Percentiles rank a stretch among this genome's conserved stretches.
These are phyloP conservation scores for Musa beccarii DNA, from an alignment of 176 grass and related monocot species.

Conservation along the genomic window DNA sequence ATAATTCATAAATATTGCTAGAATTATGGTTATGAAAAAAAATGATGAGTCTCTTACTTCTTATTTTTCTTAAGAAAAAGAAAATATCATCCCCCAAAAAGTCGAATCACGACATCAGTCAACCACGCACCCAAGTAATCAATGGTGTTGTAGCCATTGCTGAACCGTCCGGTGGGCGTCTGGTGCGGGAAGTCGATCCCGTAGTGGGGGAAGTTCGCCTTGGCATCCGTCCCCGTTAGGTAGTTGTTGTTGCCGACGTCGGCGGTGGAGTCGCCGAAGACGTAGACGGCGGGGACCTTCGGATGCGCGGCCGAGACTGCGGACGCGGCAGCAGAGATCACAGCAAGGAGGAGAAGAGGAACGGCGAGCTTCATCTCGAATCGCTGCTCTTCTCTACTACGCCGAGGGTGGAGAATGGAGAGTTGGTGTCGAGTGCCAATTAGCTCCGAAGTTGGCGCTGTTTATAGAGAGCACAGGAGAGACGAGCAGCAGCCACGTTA, in stretches of 20 bases:
- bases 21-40: no score
- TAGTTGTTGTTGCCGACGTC: constrained; percentile 11
- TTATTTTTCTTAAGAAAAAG: no score
- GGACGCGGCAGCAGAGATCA: no score
- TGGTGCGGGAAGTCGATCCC: constrained; percentile 34
- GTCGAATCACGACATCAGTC: no score
- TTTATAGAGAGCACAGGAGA: no score
- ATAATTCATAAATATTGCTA: no score
- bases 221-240: background rate
- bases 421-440: no score
- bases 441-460: no score
- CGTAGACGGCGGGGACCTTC: background rate
- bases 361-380: background rate
- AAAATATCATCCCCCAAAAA: no score
- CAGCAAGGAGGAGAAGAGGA: background rate
- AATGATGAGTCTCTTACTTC: no score
- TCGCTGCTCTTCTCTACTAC: background rate
- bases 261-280: background rate
- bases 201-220: constrained; percentile 31
- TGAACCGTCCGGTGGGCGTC: constrained; percentile 44
- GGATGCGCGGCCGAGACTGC: background rate
- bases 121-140: constrained; percentile 33
- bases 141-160: constrained; percentile 44
- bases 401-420: no score
- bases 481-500: no score